These are phyloP conservation scores for Ogataea pini DNA, from an alignment of 805 yeast genomes.

Conservation along the genomic window DNA sequence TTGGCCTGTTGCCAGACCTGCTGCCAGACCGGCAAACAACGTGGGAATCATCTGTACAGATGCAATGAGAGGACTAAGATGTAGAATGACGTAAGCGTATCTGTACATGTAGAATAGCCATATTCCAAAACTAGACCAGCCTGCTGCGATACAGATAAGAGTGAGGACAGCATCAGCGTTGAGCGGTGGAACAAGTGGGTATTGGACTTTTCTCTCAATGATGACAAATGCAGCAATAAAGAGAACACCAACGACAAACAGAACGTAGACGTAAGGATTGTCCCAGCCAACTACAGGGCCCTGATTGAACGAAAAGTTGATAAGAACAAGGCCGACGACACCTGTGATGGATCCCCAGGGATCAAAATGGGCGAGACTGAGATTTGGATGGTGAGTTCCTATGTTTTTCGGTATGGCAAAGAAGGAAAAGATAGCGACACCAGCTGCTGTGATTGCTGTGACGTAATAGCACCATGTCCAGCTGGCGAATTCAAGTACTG, in stretches of 20 bases:
- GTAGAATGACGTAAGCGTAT: conserved; percentile 50
- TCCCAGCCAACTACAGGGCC: conserved; percentile 75
- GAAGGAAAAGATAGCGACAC: conserved; percentile 36
- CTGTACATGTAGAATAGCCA: conserved; percentile 68
- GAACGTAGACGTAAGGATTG: conserved; percentile 53
- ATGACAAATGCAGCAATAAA: conserved; percentile 46
- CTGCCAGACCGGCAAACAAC: conserved; percentile 48
- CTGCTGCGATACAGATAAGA: conserved; percentile 52
- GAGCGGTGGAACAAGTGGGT: conserved; percentile 42
- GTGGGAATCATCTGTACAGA: conserved; percentile 48
- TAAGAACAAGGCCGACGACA: conserved; percentile 56
- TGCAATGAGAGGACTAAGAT: conserved; percentile 47
- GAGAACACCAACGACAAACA: conserved; percentile 52
- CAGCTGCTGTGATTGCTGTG: conserved; percentile 41
- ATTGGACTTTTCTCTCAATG: conserved; percentile 43
- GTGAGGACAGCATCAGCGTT: conserved; percentile 48
- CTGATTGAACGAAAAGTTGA: conserved; percentile 74
- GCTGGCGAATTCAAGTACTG: conserved; percentile 45
- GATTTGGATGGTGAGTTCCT: conserved; percentile 15
- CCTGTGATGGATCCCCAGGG: conserved; percentile 58
- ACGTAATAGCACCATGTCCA: conserved; percentile 67
- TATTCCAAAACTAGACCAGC: conserved; percentile 80
- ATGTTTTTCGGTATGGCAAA: conserved; percentile 41
- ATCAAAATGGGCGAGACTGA: conserved; percentile 39
- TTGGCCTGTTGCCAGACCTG: not conserved